Base-by-base conservation (phyloP, 2,329 filamentous ascomycete species). In the Aspergillus sp. region DNA sequence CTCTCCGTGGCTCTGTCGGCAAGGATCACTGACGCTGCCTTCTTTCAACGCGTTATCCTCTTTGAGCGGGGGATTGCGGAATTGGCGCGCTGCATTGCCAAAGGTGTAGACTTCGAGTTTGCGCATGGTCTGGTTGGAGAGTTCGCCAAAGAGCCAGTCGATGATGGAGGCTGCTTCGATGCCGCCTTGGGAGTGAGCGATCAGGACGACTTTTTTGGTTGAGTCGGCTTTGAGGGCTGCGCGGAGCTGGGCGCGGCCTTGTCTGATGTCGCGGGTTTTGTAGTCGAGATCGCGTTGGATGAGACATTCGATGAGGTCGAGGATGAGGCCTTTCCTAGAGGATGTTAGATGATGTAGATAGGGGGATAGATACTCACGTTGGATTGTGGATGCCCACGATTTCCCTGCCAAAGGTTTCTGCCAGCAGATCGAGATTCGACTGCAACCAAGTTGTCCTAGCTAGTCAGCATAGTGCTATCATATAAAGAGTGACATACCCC, bases 91-190 rank as follows among this genome's bases (percentile, higher is more conserved):
- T 0, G 86, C 86, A 45, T 81, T 85, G 27, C 85, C 87, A 60
- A 91, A 91, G 0, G 86, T 90, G 63, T 76, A 77, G 9, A 91
- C 78, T 63, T 91, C 86, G 0, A 90, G 73, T 54, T 88, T 86
- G 2, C 72, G 65, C 5, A 89, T 69, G 4, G 84, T 67, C 49
- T 83, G 76, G 45, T 82, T 79, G 0, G 84, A 78, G 9, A 88
- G 66, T 58, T 90, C 86, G 49, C 84, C 81, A 1, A 90, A 71
- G 2, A 91, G 73, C 83, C 86, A 88, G 66, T 93, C 87, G 6
- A 90, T 65, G 5, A 88, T 81, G 43, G 90, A 68, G 3, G 84
- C 78, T 2, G 82, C 83, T 58, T 88, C 82, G 40, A 91, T 87
- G 10, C 77, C 86, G 4, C 88, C 88, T 62, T 91, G 88, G 1